Evolutionary conservation across 2,329 filamentous ascomycete species (phyloP), one percentile per base, ranked within the genome.

Genomic region (Xylaria sp.): DNA sequence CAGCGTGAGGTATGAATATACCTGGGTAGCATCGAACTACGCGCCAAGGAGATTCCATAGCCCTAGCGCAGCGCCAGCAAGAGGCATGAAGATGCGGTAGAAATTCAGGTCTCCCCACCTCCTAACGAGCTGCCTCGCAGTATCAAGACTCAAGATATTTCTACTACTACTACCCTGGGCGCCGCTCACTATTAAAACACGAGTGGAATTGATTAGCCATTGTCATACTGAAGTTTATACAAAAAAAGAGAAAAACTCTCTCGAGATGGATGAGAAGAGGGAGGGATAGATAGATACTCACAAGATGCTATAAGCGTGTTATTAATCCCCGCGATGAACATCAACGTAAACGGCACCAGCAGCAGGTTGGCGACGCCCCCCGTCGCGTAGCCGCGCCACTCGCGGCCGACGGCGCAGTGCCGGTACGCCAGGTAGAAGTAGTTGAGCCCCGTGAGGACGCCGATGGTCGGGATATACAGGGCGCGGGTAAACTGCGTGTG

Each of bases 331-430:
- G 37, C 58, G 55, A 76, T 74, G 57, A 76, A 73, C 2, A 72
- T 13, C 37, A 72, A 9, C 3, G 75, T 76, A 44, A 74, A 76
- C 1, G 73, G 73, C 6, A 70, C 46, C 13, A 76, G 67, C 10
- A 75, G 23, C n/a, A 76, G 48, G 52, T 76, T 76, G 2, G 74
- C 69, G n/a, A 68, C 37, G 2, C 65, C 74, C 2, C 58, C 74
- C n/a, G 55, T 69, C 6, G 72, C 75, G 28, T 73, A 76, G 0
- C 75, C 75, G 7, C 73, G 72, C 75, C 75, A 76, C 63, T 76
- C 75, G 13, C 65, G 59, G 1, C 73, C 67, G 1, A 50, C 28
- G 10, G 23, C 37, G 18, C 57, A 67, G 51, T 74, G 67, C 0
- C 57, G 70, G 10, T 72, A 67, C 12, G 74, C 74, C 23, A 76